Evolutionary conservation across 805 yeast species (phyloP).

Genomic region (Monosporozyma aerobia): DNA sequence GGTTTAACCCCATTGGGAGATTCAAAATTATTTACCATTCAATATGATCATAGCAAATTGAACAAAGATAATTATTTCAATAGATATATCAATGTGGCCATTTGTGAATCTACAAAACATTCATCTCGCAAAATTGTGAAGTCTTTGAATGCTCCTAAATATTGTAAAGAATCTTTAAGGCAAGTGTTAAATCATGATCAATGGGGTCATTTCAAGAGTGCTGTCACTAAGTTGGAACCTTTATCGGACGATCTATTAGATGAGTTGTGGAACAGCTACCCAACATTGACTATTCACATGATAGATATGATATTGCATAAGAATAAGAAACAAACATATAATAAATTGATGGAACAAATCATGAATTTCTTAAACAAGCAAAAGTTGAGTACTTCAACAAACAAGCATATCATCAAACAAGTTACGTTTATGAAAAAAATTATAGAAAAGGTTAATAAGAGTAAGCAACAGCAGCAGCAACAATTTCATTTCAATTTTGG

Average conservation of each 20-base stretch:
- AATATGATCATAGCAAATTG: not conserved
- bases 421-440: slow-evolving; percentile 30
- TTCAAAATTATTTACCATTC: not conserved
- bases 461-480: slow-evolving; percentile 35
- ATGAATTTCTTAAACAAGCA: slow-evolving; percentile 18
- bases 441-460: slow-evolving; percentile 3
- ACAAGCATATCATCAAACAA: slow-evolving; percentile 18
- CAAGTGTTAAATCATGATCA: slow-evolving; percentile 13
- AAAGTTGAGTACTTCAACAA: slow-evolving; percentile 10
- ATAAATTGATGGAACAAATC: slow-evolving; percentile 11
- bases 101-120: slow-evolving; percentile 17
- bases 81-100: slow-evolving; percentile 10
- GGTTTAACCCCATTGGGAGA: not conserved
- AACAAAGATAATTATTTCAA: slow-evolving; percentile 16
- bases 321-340: slow-evolving; percentile 4
- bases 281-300: slow-evolving; percentile 21
- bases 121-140: slow-evolving; percentile 3
- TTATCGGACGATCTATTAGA: slow-evolving; percentile 15
- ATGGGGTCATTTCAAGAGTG: slow-evolving; percentile 6
- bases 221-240: slow-evolving; percentile 7
- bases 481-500: slow-evolving; percentile 29
- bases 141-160: slow-evolving; percentile 7
- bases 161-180: slow-evolving; percentile 16
- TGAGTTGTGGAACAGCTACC: slow-evolving; percentile 22
- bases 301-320: slow-evolving; percentile 12